Evolutionary conservation across 306 rosid species (phyloP), one percentile per base, ranked within the genome.

Genomic region (cucumber (Cucumis sativus)): DNA sequence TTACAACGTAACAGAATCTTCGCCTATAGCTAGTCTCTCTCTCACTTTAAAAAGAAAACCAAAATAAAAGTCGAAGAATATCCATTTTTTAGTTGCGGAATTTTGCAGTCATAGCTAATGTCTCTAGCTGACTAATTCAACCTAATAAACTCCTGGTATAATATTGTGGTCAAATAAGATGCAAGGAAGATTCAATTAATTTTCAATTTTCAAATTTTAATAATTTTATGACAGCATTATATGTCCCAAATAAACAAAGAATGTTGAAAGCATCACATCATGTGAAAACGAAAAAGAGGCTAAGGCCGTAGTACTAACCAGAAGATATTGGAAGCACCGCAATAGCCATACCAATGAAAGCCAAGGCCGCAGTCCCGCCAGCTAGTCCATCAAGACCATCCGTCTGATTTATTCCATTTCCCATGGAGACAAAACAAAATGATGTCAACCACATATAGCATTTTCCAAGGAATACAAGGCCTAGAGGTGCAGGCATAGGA

Each of bases 331-430:
- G 98, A 81, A 95, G 98, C 85, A 95, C 96, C 12, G 97, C 97
- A 18, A 92, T 90, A 2, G 98, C 88, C 98, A 95, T 92, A 81
- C 97, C 98, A 14, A 81, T 82, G 65, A 92, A 92, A 45, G 98
- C 98, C 92, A 95, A 82, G 62, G 98, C 97, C 80, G 98, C 92
- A 78, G 86, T 83, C 69, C 98, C 98, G 66, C 98, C 96, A 68
- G 98, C 96, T 75, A 95, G 86, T 74, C 98, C 98, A 76, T 95
- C 98, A 79, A 95, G 93, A 76, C 96, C 91, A 85, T 92, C 94
- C 15, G 97, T 87, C 79, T 90, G 62, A 85, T 95, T 86, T 69
- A 95, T 90, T 30, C 96, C 98, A 78, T 89, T 85, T 77, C 97
- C 98, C 97, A 95, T 83, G 58, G 97, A 89, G 82, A 92, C 90